These are phyloP conservation scores for Neofusicoccum kwambonambiense DNA, from an alignment of 2,329 filamentous ascomycete species.

Conservation along the genomic window DNA sequence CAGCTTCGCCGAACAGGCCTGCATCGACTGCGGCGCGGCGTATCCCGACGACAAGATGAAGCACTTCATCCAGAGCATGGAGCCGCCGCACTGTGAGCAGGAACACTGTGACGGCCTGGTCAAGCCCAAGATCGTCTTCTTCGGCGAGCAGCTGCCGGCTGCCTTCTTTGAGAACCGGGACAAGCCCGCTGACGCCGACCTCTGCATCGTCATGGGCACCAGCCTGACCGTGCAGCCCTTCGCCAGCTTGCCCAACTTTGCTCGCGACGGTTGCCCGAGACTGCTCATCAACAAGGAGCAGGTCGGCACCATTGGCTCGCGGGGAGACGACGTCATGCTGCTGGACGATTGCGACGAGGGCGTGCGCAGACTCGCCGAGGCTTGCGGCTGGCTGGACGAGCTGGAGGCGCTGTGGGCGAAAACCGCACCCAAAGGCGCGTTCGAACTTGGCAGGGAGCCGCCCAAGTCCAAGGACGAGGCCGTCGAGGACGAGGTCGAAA, in stretches of 20 bases:
- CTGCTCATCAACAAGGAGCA: constrained; percentile 83
- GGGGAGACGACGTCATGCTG: constrained; percentile 79
- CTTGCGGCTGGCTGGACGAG: constrained; percentile 82
- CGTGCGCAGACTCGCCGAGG: constrained; percentile 73
- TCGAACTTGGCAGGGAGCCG: constrained; percentile 43
- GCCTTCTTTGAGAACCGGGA: constrained; percentile 61
- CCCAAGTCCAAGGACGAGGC: constrained; percentile 53
- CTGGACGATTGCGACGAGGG: constrained; percentile 82
- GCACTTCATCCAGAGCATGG: constrained; percentile 62
- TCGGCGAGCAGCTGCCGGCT: constrained; percentile 71
- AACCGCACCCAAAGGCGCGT: constrained; percentile 58
- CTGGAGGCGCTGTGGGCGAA: constrained; percentile 72
- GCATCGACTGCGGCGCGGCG: constrained; percentile 76
- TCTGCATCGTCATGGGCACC: constrained; percentile 84
- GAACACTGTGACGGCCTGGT: constrained; percentile 71
- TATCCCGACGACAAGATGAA: constrained; percentile 76
- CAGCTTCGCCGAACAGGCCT: constrained; percentile 83
- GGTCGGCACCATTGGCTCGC: constrained; percentile 74
- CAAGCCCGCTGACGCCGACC: constrained; percentile 63
- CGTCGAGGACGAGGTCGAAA: constrained; percentile 58
- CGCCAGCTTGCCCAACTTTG: constrained; percentile 70
- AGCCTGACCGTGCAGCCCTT: constrained; percentile 88
- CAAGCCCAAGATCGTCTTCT: constrained; percentile 95
- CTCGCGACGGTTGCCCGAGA: constrained; percentile 63
- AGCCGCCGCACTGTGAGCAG: constrained; percentile 67